These are phyloP conservation scores for Kentomonas sorsogonicus DNA, from an alignment of 208 protist species.

Conservation along the genomic window DNA sequence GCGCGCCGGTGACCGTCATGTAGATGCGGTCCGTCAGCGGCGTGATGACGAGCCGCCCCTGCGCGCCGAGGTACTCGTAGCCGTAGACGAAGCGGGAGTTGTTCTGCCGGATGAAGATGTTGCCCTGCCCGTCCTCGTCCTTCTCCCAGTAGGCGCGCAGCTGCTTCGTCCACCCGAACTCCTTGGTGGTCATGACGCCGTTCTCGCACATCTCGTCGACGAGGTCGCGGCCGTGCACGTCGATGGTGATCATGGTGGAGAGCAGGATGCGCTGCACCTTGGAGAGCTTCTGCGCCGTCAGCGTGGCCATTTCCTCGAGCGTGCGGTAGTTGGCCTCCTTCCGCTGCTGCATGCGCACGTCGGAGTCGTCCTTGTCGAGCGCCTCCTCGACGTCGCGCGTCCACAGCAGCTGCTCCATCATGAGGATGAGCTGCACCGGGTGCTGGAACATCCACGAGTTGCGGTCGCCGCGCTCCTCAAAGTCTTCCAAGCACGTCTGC, in stretches of 20 bases:
- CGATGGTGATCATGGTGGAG: slow-evolving; percentile 96
- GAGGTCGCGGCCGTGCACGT: slow-evolving; percentile 97
- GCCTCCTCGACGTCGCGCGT: slow-evolving; percentile 90
- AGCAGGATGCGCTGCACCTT: slow-evolving; percentile 91
- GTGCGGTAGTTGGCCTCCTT: slow-evolving; percentile 68
- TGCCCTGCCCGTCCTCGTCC: slow-evolving; percentile 85
- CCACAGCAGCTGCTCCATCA: slow-evolving; percentile 94
- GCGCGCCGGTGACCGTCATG: slow-evolving; percentile 96
- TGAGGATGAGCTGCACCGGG: slow-evolving; percentile 92
- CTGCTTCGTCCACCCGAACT: slow-evolving; percentile 97
- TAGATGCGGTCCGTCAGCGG: slow-evolving; percentile 97
- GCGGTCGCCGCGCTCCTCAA: slow-evolving; percentile 69
- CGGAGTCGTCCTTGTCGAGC: slow-evolving; percentile 66
- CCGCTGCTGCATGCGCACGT: slow-evolving; percentile 69
- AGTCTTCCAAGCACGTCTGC: slow-evolving; percentile 86
- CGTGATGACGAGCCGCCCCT: slow-evolving; percentile 96
- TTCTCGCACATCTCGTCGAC: slow-evolving; percentile 91
- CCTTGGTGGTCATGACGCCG: slow-evolving; percentile 64
- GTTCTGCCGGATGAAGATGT: slow-evolving; percentile 93
- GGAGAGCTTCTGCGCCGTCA: slow-evolving; percentile 87
- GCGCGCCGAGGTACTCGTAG: slow-evolving; percentile 97
- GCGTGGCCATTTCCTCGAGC: slow-evolving; percentile 86
- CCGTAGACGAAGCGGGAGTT: slow-evolving; percentile 95
- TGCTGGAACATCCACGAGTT: slow-evolving; percentile 91
- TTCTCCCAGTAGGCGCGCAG: slow-evolving; percentile 97